phyloP scores from a whole-genome alignment of 208 protist genomes.

The Leishmania tarentolae region DNA sequence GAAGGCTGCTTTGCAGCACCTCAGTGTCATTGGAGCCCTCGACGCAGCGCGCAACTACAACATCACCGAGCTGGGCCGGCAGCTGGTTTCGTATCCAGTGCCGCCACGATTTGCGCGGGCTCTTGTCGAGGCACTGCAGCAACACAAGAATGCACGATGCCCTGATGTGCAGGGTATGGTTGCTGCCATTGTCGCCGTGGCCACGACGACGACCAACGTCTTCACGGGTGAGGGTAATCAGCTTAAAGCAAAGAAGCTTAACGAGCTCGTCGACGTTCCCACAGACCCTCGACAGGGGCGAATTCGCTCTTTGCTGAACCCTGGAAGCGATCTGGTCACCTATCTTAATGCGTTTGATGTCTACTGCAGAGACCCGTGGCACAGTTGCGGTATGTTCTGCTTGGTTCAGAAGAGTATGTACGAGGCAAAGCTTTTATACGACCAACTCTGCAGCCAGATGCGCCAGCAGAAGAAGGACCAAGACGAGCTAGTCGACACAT shows the following conservation, averaged over 20 bases:
- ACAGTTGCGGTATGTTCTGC: constrained; percentile 65
- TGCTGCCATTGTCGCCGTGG: constrained; percentile 62
- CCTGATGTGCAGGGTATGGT: constrained; percentile 38
- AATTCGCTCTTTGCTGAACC: constrained; percentile 68
- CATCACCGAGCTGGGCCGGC: constrained; percentile 71
- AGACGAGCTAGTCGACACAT: constrained; percentile 62
- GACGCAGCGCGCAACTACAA: constrained; percentile 41
- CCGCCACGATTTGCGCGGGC: constrained; percentile 84
- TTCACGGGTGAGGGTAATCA: constrained; percentile 88
- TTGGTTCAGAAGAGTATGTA: constrained; percentile 88
- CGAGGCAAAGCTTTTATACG: constrained; percentile 67
- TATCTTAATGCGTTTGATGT: constrained; percentile 75
- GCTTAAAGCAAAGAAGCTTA: constrained; percentile 62
- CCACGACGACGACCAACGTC: constrained; percentile 76
- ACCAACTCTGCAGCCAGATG: constrained; percentile 60
- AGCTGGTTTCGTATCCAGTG: constrained; percentile 80
- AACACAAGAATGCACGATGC: constrained; percentile 10
- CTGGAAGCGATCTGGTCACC: constrained; percentile 88
- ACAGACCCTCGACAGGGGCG: constrained; percentile 41
- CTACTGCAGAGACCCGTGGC: constrained; percentile 42
- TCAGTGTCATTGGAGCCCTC: constrained; percentile 78
- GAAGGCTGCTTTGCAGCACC: constrained; percentile 69
- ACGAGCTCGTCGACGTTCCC: constrained; percentile 31
- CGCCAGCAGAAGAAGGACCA: constrained; percentile 21
- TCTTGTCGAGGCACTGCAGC: constrained; percentile 60